Evolutionary conservation across 2,329 filamentous ascomycete species (phyloP).

Genomic region (Leptographium flavum): DNA sequence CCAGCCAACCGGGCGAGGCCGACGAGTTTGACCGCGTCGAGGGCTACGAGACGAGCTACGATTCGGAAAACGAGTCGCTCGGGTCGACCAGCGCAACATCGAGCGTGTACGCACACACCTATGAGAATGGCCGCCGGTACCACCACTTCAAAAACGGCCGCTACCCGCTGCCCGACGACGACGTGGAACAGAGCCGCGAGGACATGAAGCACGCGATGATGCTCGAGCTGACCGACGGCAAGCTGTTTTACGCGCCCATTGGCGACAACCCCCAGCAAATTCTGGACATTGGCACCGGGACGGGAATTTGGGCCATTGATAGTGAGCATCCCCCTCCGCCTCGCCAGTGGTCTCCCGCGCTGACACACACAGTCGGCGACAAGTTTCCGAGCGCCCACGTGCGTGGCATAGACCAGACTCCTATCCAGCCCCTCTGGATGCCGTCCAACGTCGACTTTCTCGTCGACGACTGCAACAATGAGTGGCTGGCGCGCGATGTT

Average conservation of each 20-base stretch:
- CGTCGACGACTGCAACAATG: conserved; percentile 40
- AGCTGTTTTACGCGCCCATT: conserved; percentile 26
- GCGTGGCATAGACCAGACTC: conserved; percentile 23
- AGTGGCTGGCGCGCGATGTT: conserved; percentile 14
- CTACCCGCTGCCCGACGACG: conserved; percentile 24
- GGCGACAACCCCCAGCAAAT: conserved; percentile 12
- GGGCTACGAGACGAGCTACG: conserved; percentile 12
- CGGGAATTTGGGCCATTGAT: conserved; percentile 21
- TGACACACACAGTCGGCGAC: conserved; percentile 1
- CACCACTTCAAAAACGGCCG: conserved; percentile 16
- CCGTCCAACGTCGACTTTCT: conserved; percentile 62
- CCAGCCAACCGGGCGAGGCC: conserved; percentile 8
- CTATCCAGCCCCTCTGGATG: conserved; percentile 39
- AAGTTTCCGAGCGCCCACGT: conserved; percentile 5
- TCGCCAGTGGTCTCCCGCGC: not conserved
- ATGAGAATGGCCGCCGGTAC: conserved; percentile 21
- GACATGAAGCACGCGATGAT: conserved; percentile 32
- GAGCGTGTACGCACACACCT: conserved; percentile 14
- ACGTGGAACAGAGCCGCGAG: conserved; percentile 29
- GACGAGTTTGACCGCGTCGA: conserved; percentile 12
- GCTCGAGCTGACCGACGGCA: conserved; percentile 27
- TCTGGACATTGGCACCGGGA: conserved; percentile 7
- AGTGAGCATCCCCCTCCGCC: conserved; percentile 15
- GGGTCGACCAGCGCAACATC: conserved; percentile 13
- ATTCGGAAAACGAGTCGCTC: conserved; percentile 6